These are phyloP conservation scores for Cutaneotrichosporon cyanovorans DNA, from an alignment of 1,284 basidiomycete species.

Conservation along the genomic window DNA sequence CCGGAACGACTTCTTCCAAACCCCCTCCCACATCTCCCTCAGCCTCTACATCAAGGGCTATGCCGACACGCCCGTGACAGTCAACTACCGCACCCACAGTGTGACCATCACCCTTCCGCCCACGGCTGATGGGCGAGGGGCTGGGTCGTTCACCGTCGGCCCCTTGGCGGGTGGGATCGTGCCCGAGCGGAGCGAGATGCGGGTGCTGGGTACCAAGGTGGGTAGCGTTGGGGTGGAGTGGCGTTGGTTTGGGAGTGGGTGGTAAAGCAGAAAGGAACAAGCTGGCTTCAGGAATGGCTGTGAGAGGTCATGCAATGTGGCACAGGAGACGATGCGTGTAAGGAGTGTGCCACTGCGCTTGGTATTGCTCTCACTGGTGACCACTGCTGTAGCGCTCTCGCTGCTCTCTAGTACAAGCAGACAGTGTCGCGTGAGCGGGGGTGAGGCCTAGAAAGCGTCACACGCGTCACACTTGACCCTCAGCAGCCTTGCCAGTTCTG, in stretches of 20 bases:
- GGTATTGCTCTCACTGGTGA: no score
- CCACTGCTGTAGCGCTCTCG: no score
- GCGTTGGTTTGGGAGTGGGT: background rate
- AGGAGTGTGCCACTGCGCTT: no score
- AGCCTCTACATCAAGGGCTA: conserved; percentile 71
- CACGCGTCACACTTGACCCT: no score
- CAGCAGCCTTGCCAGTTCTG: no score
- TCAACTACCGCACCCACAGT: conserved; percentile 46
- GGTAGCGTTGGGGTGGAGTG: conserved; percentile 51
- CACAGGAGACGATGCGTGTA: no score
- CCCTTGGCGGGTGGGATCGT: conserved; percentile 76
- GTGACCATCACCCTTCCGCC: conserved; percentile 48
- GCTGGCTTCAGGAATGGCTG: no score
- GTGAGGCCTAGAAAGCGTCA: no score
- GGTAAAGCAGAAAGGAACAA: no score
- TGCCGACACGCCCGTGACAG: conserved; percentile 46
- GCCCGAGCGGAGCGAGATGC: conserved; percentile 55
- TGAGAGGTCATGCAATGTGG: no score
- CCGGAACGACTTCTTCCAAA: conserved; percentile 80
- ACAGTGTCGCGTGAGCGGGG: no score
- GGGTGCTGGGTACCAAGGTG: conserved; percentile 74
- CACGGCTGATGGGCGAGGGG: conserved; percentile 48
- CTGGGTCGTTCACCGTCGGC: conserved; percentile 49
- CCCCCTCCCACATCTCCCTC: conserved; percentile 62
- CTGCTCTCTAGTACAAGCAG: no score